phyloP scores from a whole-genome alignment of 805 yeast genomes.

The Hanseniaspora taiwanica region DNA sequence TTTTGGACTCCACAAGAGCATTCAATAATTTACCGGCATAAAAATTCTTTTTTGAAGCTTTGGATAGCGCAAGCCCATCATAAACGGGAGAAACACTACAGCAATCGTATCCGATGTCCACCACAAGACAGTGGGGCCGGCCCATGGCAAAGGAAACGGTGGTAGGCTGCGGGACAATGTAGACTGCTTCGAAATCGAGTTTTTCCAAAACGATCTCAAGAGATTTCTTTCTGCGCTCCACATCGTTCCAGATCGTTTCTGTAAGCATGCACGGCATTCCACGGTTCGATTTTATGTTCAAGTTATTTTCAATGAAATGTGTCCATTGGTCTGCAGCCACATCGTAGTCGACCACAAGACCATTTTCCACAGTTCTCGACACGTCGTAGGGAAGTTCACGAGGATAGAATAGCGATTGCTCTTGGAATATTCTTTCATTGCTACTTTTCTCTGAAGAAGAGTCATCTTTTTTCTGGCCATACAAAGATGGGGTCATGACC shows the following conservation, averaged over 20 bases:
- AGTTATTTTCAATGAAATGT: constrained; percentile 37
- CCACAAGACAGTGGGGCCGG: constrained; percentile 73
- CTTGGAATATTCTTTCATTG: constrained; percentile 23
- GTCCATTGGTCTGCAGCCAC: constrained; percentile 64
- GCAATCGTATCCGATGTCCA: constrained; percentile 73
- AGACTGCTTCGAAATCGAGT: constrained; percentile 66
- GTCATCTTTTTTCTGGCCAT: constrained; percentile 25
- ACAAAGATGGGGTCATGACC: constrained; percentile 55
- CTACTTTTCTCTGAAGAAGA: too few relatives aligned
- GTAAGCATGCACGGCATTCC: constrained; percentile 58
- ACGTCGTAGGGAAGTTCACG: constrained; percentile 34
- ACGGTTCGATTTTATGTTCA: constrained; percentile 32
- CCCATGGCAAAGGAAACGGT: constrained; percentile 84
- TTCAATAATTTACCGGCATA: constrained; percentile 58
- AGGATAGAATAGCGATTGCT: constrained; percentile 37
- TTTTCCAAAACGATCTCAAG: constrained; percentile 61
- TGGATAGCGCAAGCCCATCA: constrained; percentile 66
- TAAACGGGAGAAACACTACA: constrained; percentile 69
- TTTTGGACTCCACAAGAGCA: constrained; percentile 14
- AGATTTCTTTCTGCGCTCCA: constrained; percentile 50
- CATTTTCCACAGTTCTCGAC: constrained; percentile 45
- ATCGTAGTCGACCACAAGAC: constrained; percentile 73
- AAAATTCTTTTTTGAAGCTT: constrained; percentile 55
- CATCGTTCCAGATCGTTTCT: constrained; percentile 78
- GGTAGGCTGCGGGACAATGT: constrained; percentile 70